Evolutionary conservation across 352 stramenopile genomes (phyloP).

Genomic region (Phytophthora tentaculata): DNA sequence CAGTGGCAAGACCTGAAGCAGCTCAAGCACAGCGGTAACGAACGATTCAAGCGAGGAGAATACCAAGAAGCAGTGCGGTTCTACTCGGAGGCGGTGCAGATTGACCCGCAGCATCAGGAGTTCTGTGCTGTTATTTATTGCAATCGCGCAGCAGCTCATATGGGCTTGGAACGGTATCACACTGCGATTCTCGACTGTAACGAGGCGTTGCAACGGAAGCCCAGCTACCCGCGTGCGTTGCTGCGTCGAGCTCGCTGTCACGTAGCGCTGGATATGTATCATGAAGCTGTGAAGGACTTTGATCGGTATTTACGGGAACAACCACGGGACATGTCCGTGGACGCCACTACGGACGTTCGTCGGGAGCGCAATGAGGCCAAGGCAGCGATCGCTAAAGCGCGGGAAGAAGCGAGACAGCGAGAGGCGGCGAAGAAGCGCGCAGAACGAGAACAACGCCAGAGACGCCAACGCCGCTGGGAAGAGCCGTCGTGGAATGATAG

Average conservation of each 20-base stretch:
- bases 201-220: conserved; percentile 67
- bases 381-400: conserved; percentile 49
- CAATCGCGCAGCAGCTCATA: conserved; percentile 83
- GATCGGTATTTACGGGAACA: conserved; percentile 70
- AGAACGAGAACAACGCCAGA: conserved; percentile 54
- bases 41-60: conserved; percentile 63
- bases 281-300: conserved; percentile 76
- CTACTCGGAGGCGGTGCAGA: conserved; percentile 70
- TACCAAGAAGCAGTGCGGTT: conserved; percentile 58
- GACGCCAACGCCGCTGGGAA: conserved; percentile 33
- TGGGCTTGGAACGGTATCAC: conserved; percentile 70
- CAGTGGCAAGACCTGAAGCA: conserved; percentile 72
- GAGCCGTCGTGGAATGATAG: conserved; percentile 62
- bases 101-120: conserved; percentile 73
- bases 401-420: conserved; percentile 43
- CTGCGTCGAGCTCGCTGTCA: conserved; percentile 78
- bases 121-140: conserved; percentile 84
- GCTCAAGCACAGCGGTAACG: conserved; percentile 72
- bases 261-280: conserved; percentile 60
- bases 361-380: conserved; percentile 59
- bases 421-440: conserved; percentile 52
- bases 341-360: conserved; percentile 41
- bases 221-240: conserved; percentile 60
- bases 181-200: conserved; percentile 80
- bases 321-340: conserved; percentile 26